phyloP scores from a whole-genome alignment of 805 yeast genomes.

The Teunomyces panamensis region DNA sequence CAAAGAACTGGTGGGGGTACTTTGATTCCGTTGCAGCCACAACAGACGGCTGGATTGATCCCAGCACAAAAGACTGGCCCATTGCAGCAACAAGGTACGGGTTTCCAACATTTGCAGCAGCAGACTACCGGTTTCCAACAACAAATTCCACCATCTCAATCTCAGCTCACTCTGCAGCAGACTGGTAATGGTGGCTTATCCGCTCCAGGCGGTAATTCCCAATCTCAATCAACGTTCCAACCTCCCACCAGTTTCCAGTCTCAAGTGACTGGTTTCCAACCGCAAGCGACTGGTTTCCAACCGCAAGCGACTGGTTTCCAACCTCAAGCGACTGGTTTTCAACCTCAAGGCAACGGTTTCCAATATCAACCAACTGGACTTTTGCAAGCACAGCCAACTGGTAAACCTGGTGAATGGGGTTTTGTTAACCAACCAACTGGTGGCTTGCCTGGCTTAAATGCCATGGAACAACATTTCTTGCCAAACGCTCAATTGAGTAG shows the following conservation, averaged over 20 bases:
- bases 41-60: slow-evolving; percentile 65
- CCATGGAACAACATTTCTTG: slow-evolving; percentile 64
- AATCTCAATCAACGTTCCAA: neutral
- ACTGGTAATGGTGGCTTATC: slow-evolving; percentile 19
- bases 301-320: slow-evolving; percentile 18
- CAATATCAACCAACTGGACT: slow-evolving; percentile 30
- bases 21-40: slow-evolving; percentile 53
- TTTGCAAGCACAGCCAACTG: slow-evolving; percentile 55
- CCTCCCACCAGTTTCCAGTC: slow-evolving; percentile 20
- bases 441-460: slow-evolving; percentile 67
- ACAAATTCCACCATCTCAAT: slow-evolving; percentile 11
- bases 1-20: slow-evolving; percentile 49
- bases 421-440: slow-evolving; percentile 67
- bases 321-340: slow-evolving; percentile 31
- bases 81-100: slow-evolving; percentile 22
- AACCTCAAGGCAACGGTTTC: slow-evolving; percentile 22
- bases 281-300: slow-evolving; percentile 15
- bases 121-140: slow-evolving; percentile 41
- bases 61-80: slow-evolving; percentile 46
- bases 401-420: slow-evolving; percentile 80
- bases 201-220: neutral
- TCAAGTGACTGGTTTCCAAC: slow-evolving; percentile 21
- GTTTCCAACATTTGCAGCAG: slow-evolving; percentile 26
- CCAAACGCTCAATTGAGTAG: slow-evolving; percentile 44
- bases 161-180: slow-evolving; percentile 14